Percentiles rank a stretch among this genome's conserved stretches.
Conservation (phyloP, 805 yeast species). For the Ogataea henricii region DNA sequence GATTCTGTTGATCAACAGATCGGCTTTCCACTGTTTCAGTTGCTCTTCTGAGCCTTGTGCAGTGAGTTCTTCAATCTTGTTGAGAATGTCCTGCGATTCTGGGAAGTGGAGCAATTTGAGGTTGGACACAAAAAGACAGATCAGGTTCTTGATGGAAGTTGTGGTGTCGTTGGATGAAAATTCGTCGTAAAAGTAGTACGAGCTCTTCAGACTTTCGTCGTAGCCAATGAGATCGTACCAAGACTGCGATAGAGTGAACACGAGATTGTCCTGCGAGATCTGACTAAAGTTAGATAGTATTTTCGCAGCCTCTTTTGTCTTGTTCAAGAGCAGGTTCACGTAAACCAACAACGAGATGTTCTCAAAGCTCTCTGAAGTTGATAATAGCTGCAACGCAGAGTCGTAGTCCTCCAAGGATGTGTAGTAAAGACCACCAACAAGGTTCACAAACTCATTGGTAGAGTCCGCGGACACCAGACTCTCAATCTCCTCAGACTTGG, state of each 20-base stretch:
- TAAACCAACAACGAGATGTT: conserved; percentile 41
- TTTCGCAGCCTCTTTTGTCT: conserved; percentile 47
- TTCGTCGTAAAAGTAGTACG: conserved; percentile 78
- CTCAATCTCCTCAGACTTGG: conserved; percentile 24
- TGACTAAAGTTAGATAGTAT: conserved; percentile 46
- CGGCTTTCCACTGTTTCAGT: conserved; percentile 35
- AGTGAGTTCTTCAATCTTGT: conserved; percentile 36
- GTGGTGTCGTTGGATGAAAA: conserved; percentile 57
- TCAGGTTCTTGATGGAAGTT: conserved; percentile 46
- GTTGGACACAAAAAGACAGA: conserved; percentile 72
- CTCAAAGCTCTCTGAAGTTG: conserved; percentile 41
- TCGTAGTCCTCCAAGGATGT: conserved; percentile 42
- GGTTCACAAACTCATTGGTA: conserved; percentile 16
- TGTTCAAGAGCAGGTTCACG: conserved; percentile 42
- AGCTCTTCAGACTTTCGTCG: conserved; percentile 45
- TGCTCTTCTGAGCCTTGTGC: conserved; percentile 6
- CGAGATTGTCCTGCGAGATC: conserved; percentile 70
- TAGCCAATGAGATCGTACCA: conserved; percentile 51
- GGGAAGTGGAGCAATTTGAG: conserved; percentile 78
- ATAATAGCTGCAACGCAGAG: conserved; percentile 41
- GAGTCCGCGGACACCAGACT: conserved; percentile 23
- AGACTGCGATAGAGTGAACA: conserved; percentile 77
- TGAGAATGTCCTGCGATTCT: conserved; percentile 73
- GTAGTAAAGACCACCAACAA: conserved; percentile 22
- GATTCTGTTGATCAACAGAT: conserved; percentile 65